Evolutionary conservation across 139 green algal species (phyloP).

Genomic region (Micractinium sp.): DNA sequence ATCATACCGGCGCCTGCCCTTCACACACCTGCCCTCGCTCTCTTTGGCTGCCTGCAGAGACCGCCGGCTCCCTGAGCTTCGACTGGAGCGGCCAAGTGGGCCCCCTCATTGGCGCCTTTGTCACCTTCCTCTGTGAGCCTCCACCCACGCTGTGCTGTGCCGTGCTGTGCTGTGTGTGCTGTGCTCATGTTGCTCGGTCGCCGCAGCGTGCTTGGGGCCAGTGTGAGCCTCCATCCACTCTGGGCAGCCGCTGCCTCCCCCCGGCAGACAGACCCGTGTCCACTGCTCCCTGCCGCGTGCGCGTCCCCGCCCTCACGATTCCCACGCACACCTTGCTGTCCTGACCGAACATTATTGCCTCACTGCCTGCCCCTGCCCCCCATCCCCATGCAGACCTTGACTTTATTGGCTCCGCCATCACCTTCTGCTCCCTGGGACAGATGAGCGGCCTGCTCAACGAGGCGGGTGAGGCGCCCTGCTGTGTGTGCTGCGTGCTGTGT

Average conservation of each 20-base stretch:
- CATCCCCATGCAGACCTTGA: conserved; percentile 49
- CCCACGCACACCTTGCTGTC: too few relatives aligned
- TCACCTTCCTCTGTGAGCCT: conserved; percentile 48
- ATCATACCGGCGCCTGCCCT: background rate
- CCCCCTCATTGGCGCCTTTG: conserved; percentile 35
- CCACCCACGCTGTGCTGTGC: too few relatives aligned
- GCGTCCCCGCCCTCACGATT: too few relatives aligned
- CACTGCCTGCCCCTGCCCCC: background rate
- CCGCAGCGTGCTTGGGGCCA: too few relatives aligned
- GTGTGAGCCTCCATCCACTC: too few relatives aligned
- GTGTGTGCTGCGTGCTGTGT: too few relatives aligned
- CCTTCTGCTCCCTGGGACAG: conserved; percentile 52
- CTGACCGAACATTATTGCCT: too few relatives aligned
- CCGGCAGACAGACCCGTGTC: too few relatives aligned
- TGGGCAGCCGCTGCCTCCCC: too few relatives aligned
- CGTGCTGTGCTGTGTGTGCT: too few relatives aligned
- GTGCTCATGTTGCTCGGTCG: too few relatives aligned
- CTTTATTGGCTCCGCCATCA: conserved; percentile 58
- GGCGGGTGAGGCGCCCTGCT: background rate
- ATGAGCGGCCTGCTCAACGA: conserved; percentile 56
- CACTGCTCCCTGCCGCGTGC: too few relatives aligned
- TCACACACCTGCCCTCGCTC: background rate
- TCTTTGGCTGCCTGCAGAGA: conserved; percentile 25
- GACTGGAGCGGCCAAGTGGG: conserved; percentile 56
- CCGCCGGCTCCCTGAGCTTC: conserved; percentile 57